Base-by-base conservation (phyloP, 257 asterid genomes). In the Fraxinus cuspidata region DNA sequence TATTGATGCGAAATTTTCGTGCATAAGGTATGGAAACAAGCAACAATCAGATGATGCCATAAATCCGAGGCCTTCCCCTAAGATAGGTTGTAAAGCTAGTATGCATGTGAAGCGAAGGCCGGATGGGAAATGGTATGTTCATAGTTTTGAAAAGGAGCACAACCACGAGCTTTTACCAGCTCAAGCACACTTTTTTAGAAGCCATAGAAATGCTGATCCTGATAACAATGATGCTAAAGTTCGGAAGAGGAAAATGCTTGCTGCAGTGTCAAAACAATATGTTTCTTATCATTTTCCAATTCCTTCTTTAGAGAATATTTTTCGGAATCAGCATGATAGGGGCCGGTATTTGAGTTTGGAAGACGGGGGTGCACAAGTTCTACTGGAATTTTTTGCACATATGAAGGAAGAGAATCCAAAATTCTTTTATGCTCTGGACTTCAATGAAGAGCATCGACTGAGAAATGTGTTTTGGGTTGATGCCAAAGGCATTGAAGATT, bases 391-490 rank as follows among this genome's bases (percentile, higher is more conserved):
- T 56, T 92, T 87, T 84, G 79, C 83, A 23, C 89, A 84, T 69
- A 92, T 94, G 97, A 95, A 90, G 68, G 93, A 87, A 70, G 97
- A 88, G 88, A 91, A 91, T 81, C 96, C 97, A 0, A 89, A 86
- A 8, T 92, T 92, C 74, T 89, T 89, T 78, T 85, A 91, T 84
- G 96, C 97, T 0, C 74, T 92, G 27, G 99, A 94, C 78, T 90
- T 94, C 63, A 94, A 90, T 25, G 98, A 92, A 78, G 97, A 85
- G 86, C 94, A 91, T 80, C 89, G 89, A 27, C 81, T 92, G 83
- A 92, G 99, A 73, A 92, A 92, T 74, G 92, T 94, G 85, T 90
- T 94, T 72, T 94, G 99, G 99, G 95, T 87, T 75, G 99, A 94
- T n/a, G 87, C 95, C 32, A 94, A 90, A 85, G 99, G 97, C 13